A percentile compares a stretch with the other conserved stretches of the same genome.
phyloP scores from a whole-genome alignment of 768 basidiomycete genomes.

The Neoboletus subvelutipes region DNA sequence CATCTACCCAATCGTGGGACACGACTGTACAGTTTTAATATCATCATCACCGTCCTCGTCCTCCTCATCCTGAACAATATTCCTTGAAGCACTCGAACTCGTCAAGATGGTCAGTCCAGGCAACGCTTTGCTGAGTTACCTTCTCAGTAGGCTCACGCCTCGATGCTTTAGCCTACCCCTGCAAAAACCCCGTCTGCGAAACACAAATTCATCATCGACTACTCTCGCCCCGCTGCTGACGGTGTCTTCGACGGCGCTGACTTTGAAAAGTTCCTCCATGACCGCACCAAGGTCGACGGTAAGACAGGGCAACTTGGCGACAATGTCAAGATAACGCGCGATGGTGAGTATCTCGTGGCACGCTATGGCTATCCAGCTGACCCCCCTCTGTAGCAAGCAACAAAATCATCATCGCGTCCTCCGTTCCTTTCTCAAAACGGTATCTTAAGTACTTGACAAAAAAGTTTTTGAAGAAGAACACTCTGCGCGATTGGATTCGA shows the following conservation, averaged over 20 bases:
- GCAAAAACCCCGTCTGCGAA: conserved; percentile 54
- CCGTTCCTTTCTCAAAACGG: conserved; percentile 91
- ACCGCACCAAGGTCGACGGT: conserved; percentile 91
- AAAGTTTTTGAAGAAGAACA: conserved; percentile 99
- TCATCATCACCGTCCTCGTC: conserved; percentile 13
- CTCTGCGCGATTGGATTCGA: conserved; percentile 94
- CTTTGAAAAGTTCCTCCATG: conserved; percentile 88
- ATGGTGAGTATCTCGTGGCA: conserved; percentile 53
- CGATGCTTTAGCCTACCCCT: conserved; percentile 51
- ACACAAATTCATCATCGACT: conserved; percentile 85
- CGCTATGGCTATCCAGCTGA: neutral
- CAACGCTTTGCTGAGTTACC: conserved; percentile 85
- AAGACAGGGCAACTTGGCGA: conserved; percentile 93
- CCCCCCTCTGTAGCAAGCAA: conserved; percentile 54
- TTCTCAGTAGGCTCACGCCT: conserved; percentile 88
- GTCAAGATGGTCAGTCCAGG: conserved; percentile 72
- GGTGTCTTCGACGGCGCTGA: conserved; percentile 61
- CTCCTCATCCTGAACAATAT: neutral
- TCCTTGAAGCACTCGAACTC: conserved; percentile 1
- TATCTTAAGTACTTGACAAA: conserved; percentile 99
- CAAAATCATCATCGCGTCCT: conserved; percentile 83
- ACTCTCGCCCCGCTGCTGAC: conserved; percentile 74
- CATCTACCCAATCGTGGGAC: conserved; percentile 16
- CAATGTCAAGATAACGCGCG: conserved; percentile 79
- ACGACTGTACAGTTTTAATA: conserved; percentile 53